Percentiles rank a stretch among this genome's conserved stretches.
Conservation (phyloP, 2,329 filamentous ascomycete species). For the Dendrostoma leiphaemia region DNA sequence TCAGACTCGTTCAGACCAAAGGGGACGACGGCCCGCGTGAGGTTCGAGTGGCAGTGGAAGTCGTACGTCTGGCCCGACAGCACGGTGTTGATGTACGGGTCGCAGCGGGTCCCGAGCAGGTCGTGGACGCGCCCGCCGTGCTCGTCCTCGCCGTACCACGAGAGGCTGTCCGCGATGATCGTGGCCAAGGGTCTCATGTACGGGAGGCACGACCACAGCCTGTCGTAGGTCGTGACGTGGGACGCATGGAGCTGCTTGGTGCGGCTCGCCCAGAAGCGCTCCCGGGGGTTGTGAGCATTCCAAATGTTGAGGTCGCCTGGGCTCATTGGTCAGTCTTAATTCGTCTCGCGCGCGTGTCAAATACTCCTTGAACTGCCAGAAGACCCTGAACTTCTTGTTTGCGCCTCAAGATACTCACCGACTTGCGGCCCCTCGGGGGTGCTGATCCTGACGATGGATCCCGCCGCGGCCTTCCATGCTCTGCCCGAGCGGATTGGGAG, state of each 20-base stretch:
- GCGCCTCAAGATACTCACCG: slow-evolving; percentile 33
- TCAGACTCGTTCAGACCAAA: slow-evolving; percentile 69
- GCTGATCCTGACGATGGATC: slow-evolving; percentile 68
- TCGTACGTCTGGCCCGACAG: slow-evolving; percentile 71
- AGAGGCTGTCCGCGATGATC: slow-evolving; percentile 66
- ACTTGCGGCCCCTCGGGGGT: slow-evolving; percentile 79
- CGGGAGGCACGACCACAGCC: slow-evolving; percentile 75
- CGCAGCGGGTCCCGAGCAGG: slow-evolving; percentile 77
- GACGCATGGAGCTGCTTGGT: slow-evolving; percentile 77
- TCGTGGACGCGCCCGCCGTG: slow-evolving; percentile 72
- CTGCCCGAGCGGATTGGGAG: slow-evolving; percentile 71
- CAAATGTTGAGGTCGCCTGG: slow-evolving; percentile 77
- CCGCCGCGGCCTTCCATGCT: slow-evolving; percentile 69
- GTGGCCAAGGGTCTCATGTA: slow-evolving; percentile 75
- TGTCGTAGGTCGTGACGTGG: slow-evolving; percentile 69
- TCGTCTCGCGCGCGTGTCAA: too few species aligned
- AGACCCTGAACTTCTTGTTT: not conserved
- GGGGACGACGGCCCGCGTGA: slow-evolving; percentile 68
- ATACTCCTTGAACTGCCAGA: too few species aligned
- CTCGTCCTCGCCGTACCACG: slow-evolving; percentile 58
- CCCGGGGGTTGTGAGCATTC: slow-evolving; percentile 72
- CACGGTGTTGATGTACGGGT: slow-evolving; percentile 78
- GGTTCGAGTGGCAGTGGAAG: slow-evolving; percentile 82
- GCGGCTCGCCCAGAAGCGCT: slow-evolving; percentile 78
- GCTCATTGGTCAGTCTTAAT: not conserved